Evolutionary conservation across 1,284 basidiomycete genomes (phyloP).

Genomic region (Wolfiporia cocos): DNA sequence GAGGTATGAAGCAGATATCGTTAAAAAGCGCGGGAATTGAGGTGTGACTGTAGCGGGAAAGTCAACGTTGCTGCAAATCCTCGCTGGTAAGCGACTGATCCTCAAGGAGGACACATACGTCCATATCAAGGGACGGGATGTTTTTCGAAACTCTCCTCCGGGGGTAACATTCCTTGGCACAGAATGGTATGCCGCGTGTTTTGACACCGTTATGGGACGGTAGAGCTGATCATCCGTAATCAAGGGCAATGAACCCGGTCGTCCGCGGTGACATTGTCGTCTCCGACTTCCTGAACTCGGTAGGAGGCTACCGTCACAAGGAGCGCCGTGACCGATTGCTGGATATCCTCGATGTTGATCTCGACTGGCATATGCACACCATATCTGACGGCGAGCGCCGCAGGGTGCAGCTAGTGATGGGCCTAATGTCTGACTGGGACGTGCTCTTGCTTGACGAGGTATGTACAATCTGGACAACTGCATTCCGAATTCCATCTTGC

Average conservation of each 20-base stretch:
- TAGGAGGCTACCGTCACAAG: conserved; percentile 94
- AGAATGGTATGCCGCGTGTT: conserved; percentile 60
- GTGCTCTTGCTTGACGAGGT: conserved; percentile 93
- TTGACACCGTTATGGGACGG: not conserved
- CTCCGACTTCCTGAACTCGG: conserved; percentile 87
- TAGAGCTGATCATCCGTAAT: not conserved
- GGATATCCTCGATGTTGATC: conserved; percentile 90
- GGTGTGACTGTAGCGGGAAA: conserved; percentile 67
- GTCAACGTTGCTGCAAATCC: conserved; percentile 89
- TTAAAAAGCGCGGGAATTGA: not conserved
- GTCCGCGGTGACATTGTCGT: conserved; percentile 90
- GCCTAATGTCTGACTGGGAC: conserved; percentile 95
- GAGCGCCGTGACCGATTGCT: conserved; percentile 82
- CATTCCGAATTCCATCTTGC: not conserved
- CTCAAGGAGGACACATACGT: conserved; percentile 54
- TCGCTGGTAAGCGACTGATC: conserved; percentile 89
- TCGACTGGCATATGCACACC: conserved; percentile 89
- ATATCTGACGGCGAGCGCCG: conserved; percentile 97
- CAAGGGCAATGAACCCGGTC: conserved; percentile 91
- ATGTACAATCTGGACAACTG: not conserved
- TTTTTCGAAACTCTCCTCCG: conserved; percentile 69
- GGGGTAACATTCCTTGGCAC: conserved; percentile 91
- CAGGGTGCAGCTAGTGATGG: conserved; percentile 93
- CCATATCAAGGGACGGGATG: conserved; percentile 74
- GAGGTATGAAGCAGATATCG: conserved; percentile 45